A percentile compares a stretch with the other conserved stretches of the same genome.
Conservation (phyloP, 2,329 filamentous ascomycete genomes). For the Calycina marina region DNA sequence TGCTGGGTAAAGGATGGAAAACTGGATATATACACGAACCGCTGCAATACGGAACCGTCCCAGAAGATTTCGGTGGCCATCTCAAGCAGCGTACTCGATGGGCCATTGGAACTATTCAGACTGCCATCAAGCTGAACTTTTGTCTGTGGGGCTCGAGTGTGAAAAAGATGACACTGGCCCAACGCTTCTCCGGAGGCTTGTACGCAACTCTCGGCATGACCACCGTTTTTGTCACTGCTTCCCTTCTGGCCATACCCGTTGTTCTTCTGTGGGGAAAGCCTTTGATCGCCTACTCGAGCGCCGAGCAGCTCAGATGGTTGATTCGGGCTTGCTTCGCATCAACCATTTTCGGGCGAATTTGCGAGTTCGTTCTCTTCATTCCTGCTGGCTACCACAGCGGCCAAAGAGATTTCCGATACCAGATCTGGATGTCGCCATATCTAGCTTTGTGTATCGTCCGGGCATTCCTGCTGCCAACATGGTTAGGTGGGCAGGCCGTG, state of each 20-base stretch:
- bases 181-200: conserved; percentile 43
- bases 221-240: conserved; percentile 38
- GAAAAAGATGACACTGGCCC: conserved; percentile 36
- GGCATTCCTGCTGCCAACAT: conserved; percentile 40
- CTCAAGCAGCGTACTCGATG: conserved; percentile 42
- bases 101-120: conserved; percentile 43
- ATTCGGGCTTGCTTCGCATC: conserved; percentile 39
- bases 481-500: conserved; percentile 42
- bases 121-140: conserved; percentile 44
- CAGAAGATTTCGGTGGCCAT: conserved; percentile 39
- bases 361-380: conserved; percentile 42
- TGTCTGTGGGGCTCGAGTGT: conserved; percentile 40
- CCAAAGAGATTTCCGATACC: conserved; percentile 38
- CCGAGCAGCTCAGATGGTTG: conserved; percentile 41
- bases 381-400: conserved; percentile 44
- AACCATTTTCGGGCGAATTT: conserved; percentile 35
- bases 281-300: conserved; percentile 38
- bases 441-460: conserved; percentile 42
- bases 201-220: conserved; percentile 41
- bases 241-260: conserved; percentile 42
- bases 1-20: conserved; percentile 46
- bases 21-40: conserved; percentile 45
- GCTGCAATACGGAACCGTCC: conserved; percentile 44
- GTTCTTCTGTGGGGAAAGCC: conserved; percentile 41
- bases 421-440: conserved; percentile 50